Base-by-base conservation (phyloP, 768 basidiomycete species). In the Tricholoma flavovirens region DNA sequence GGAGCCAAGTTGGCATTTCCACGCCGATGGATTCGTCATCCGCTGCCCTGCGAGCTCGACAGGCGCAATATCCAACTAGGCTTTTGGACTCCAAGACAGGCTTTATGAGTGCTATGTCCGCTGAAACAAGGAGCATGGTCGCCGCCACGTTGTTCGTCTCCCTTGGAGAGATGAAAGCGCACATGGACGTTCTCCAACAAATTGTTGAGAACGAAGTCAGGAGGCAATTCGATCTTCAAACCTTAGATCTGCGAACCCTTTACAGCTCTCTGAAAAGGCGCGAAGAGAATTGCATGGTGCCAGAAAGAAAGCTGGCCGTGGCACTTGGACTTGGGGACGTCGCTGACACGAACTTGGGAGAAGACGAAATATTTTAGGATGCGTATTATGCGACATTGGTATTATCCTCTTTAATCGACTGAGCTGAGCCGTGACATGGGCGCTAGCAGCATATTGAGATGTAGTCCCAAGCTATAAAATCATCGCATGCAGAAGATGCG, bases 151-250 rank as follows among this genome's bases (percentile, higher is more conserved):
- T 80, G 29, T 70, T 69, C 42, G 64, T 66, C 2, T 70, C 65
- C 0, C 59, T 80, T 9, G 62, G 61, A 4, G 61, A 66, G 33
- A 69, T 74, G 69, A 69, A 70, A 5, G 35, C 29, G 30, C 64
- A 69, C 15, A 80, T 81, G 79, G 65, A 72, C 4, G 35, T 53
- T 19, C 67, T 82, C 33, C 73, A 79, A 49, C 55, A 56, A 10
- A 64, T 65, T 1, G 67, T 80, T 8, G 58, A 46, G 55, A 36
- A 55, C 22, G 77, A 80, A 57, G 58, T 79, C 5, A 58, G 56
- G 32, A 60, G 64, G 35, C 74, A 75, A 22, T 64, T 74, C 26
- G 62, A 63, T 11, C 56, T 69, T 38, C 56, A 35, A 51, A 67
- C 59, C 42, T 21, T 66, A 49, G 61, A 64, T 50, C 46, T 72